Conservation (phyloP, 148 eudicot species). For the Beta vulgaris region DNA sequence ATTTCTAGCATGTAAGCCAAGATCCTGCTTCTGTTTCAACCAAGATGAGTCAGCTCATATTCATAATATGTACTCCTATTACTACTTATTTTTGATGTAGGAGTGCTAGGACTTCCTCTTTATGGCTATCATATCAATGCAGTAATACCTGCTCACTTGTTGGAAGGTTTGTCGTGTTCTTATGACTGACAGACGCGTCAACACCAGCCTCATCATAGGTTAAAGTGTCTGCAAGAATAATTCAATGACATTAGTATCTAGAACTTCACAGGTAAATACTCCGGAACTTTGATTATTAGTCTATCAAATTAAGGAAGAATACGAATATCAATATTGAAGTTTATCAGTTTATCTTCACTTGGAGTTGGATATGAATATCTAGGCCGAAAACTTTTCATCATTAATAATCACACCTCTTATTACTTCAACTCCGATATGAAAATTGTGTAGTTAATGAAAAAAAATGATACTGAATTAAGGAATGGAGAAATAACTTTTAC, state of each 20-base stretch:
- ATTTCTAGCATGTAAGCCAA: slow-evolving; percentile 77
- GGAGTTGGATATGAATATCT: too few relatives aligned
- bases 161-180: slow-evolving; percentile 40
- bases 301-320: too few relatives aligned
- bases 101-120: background rate
- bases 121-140: background rate
- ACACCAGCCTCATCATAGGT: slow-evolving; percentile 34
- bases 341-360: background rate
- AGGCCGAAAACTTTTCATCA: too few relatives aligned
- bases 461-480: background rate
- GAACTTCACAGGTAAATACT: too few relatives aligned
- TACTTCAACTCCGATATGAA: too few relatives aligned
- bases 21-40: slow-evolving; percentile 41
- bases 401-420: too few relatives aligned
- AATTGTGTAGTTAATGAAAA: too few relatives aligned
- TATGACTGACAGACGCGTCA: slow-evolving; percentile 42
- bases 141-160: slow-evolving; percentile 52
- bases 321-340: background rate
- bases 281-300: too few relatives aligned
- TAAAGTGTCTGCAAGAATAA: slow-evolving; percentile 38
- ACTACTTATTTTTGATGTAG: background rate
- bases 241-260: background rate
- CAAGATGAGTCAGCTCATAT: background rate
- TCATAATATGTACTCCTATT: background rate
- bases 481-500: slow-evolving; percentile 22